These are phyloP conservation scores for Craterostigma plantagineum DNA, from an alignment of 257 asterid species.

Conservation along the genomic window DNA sequence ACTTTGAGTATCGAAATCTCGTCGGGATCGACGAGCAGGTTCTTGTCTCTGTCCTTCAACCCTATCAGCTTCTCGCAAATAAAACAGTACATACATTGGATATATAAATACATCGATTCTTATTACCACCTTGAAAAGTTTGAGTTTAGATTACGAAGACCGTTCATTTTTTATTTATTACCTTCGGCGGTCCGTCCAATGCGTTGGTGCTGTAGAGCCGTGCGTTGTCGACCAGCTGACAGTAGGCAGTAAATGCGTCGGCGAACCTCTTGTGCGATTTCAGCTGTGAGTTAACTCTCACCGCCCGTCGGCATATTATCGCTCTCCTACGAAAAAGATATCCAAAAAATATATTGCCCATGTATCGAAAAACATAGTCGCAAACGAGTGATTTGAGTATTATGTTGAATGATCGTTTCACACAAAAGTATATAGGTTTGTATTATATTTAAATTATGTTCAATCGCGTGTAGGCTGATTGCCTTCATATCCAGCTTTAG, in stretches of 20 bases:
- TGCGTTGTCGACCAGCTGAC: conserved; percentile 53
- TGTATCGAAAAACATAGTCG: no score
- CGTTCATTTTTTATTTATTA: conserved; percentile 6
- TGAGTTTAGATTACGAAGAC: no score
- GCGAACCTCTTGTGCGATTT: conserved; percentile 63
- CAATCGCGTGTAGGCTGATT: no score
- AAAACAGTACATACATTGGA: no score
- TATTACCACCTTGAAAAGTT: no score
- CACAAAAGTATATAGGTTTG: no score
- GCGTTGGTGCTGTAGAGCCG: conserved; percentile 54
- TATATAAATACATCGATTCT: no score
- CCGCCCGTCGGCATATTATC: conserved; percentile 59
- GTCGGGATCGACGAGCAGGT: conserved; percentile 73
- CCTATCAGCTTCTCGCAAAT: conserved; percentile 57
- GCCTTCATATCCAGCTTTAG: no score
- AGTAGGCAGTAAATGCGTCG: conserved; percentile 43
- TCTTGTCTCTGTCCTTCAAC: conserved; percentile 84
- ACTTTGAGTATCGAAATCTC: conserved; percentile 47
- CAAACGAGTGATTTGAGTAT: no score
- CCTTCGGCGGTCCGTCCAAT: conserved; percentile 67
- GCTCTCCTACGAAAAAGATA: conserved; percentile 44
- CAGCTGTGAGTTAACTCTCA: conserved; percentile 57
- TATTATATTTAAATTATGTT: no score
- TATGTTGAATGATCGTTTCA: no score
- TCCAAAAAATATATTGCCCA: not conserved